Conservation (phyloP, 2,329 filamentous ascomycete genomes). For the Exophiala viscosa region DNA sequence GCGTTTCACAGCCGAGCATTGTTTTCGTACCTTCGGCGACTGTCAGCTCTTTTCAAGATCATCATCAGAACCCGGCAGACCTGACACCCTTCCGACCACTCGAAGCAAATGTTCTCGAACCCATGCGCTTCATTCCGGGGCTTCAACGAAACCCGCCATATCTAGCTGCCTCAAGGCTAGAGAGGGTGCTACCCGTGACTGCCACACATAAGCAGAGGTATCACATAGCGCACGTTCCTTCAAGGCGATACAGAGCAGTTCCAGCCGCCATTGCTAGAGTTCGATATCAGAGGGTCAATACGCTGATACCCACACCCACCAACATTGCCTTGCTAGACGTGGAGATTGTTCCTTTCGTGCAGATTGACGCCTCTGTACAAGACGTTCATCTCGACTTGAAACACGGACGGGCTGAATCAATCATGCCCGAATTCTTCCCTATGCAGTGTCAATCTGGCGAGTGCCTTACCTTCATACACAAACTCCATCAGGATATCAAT, state of each 20-base stretch:
- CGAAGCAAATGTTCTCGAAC: constrained; percentile 56
- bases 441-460: constrained; percentile 51
- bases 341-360: constrained; percentile 52
- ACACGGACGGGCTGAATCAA: constrained; percentile 45
- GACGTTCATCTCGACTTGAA: constrained; percentile 46
- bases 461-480: constrained; percentile 56
- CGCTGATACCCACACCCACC: constrained; percentile 42
- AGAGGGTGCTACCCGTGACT: constrained; percentile 53
- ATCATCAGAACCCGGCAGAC: constrained; percentile 47
- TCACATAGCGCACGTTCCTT: constrained; percentile 52
- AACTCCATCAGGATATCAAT: constrained; percentile 42
- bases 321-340: constrained; percentile 54
- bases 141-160: constrained; percentile 48
- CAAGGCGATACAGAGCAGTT: constrained; percentile 52
- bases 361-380: constrained; percentile 49
- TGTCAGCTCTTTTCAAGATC: constrained; percentile 38
- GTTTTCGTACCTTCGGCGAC: constrained; percentile 45
- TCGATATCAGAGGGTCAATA: constrained; percentile 50
- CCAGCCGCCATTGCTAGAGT: constrained; percentile 56
- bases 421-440: constrained; percentile 38
- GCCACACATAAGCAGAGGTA: constrained; percentile 48
- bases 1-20: constrained; percentile 54
- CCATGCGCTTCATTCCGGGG: constrained; percentile 50
- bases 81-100: constrained; percentile 53
- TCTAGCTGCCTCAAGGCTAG: constrained; percentile 56